A percentile compares a stretch with the other conserved stretches of the same genome.
Evolutionary conservation across 768 basidiomycete genomes (phyloP).

Genomic region (Butyriboletus loyo): DNA sequence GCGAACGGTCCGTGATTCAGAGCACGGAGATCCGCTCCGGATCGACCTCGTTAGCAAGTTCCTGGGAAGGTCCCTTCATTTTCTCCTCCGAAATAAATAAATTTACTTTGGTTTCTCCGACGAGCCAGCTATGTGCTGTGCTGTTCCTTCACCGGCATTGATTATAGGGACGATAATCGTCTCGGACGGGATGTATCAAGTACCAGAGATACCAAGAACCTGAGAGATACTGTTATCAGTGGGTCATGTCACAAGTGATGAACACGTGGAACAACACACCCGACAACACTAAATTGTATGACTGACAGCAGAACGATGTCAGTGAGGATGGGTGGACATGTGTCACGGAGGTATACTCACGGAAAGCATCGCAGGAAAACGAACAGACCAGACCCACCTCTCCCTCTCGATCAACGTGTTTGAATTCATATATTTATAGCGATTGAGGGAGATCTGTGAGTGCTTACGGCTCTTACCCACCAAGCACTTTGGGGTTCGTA

Average conservation of each 20-base stretch:
- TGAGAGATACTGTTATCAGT: conserved; percentile 29
- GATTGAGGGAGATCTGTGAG: not conserved
- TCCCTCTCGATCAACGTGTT: not conserved
- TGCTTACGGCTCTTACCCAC: not conserved
- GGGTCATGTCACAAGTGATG: not conserved
- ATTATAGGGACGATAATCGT: conserved; percentile 96
- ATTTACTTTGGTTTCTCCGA: conserved; percentile 87
- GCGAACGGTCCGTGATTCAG: too few species aligned
- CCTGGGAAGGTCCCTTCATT: conserved; percentile 83
- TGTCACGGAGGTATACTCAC: conserved; percentile 43
- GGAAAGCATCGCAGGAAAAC: conserved; percentile 67
- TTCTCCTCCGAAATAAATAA: conserved; percentile 68
- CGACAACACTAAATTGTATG: conserved; percentile 86
- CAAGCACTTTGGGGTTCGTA: not conserved
- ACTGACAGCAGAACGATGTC: conserved; percentile 45
- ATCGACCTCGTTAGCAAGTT: conserved; percentile 84
- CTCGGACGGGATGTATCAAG: conserved; percentile 81
- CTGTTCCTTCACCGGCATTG: conserved; percentile 92
- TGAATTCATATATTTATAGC: not conserved
- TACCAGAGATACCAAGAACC: conserved; percentile 96
- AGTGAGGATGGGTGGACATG: not conserved
- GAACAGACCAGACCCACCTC: not conserved
- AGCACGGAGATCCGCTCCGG: conserved; percentile 75
- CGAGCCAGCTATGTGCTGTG: conserved; percentile 92
- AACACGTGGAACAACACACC: conserved; percentile 42